Conservation (phyloP, 768 basidiomycete species). For the Boletellus ananiceps region DNA sequence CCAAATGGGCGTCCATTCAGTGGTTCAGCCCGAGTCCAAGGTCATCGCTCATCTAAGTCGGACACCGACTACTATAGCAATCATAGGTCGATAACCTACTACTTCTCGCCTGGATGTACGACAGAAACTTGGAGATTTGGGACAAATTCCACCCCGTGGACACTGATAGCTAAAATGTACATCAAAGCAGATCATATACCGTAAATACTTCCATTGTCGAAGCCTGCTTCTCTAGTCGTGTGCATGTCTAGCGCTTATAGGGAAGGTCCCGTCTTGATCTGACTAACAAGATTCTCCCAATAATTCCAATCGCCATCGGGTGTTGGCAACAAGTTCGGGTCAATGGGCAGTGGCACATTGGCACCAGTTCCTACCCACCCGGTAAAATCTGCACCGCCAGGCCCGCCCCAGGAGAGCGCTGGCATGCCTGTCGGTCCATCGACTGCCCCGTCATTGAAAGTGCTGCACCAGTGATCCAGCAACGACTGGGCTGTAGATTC, state of each 20-base stretch:
- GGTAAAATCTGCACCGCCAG: constrained; percentile 51
- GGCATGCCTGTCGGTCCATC: constrained; percentile 46
- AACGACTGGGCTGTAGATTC: constrained; percentile 72
- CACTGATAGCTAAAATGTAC: constrained; percentile 6
- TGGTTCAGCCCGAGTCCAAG: too few species aligned
- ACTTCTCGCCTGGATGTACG: background rate
- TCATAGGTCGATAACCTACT: background rate
- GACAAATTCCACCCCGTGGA: background rate
- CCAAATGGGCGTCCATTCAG: too few species aligned
- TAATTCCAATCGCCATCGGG: constrained; percentile 73
- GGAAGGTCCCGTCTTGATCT: constrained; percentile 38
- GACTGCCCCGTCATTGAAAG: constrained; percentile 62
- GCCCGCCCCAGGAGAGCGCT: constrained; percentile 56
- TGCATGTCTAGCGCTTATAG: constrained; percentile 18
- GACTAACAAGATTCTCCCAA: constrained; percentile 74
- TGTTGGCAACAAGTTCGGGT: constrained; percentile 43
- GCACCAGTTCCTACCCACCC: constrained; percentile 51
- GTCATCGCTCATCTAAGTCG: too few species aligned
- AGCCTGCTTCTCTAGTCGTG: constrained; percentile 8
- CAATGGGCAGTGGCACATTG: constrained; percentile 36
- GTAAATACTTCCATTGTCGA: constrained; percentile 8
- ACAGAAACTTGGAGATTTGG: too few species aligned
- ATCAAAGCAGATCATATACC: constrained; percentile 5
- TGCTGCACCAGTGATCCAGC: constrained; percentile 81
- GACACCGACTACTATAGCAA: too few species aligned